Percentiles rank a stretch among this genome's conserved stretches.
Conservation (phyloP, 352 stramenopile species). For the Phytophthora crassamura region DNA sequence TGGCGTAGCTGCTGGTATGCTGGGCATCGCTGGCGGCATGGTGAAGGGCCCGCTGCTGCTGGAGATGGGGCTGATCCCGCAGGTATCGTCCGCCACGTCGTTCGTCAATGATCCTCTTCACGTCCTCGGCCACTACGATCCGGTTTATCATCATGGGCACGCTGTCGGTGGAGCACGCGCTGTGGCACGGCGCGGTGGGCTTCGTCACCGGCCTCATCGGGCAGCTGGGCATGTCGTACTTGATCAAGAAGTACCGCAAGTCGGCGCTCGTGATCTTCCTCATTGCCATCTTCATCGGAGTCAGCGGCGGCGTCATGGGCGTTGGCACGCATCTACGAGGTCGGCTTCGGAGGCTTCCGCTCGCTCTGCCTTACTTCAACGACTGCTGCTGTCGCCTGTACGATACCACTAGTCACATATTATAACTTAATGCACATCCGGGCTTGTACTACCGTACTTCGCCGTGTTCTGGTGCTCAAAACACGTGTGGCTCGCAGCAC, state of each 20-base stretch:
- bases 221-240: slow-evolving; percentile 91
- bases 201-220: slow-evolving; percentile 92
- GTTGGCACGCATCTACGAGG: slow-evolving; percentile 60
- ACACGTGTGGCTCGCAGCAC: neutral
- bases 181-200: slow-evolving; percentile 92
- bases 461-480: neutral
- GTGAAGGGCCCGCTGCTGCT: slow-evolving; percentile 91
- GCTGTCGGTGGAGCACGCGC: slow-evolving; percentile 90
- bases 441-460: slow-evolving; percentile 8
- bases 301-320: slow-evolving; percentile 78
- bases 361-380: slow-evolving; percentile 58
- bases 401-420: slow-evolving; percentile 15
- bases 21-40: slow-evolving; percentile 93
- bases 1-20: slow-evolving; percentile 71
- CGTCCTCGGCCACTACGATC: slow-evolving; percentile 95
- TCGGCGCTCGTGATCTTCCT: slow-evolving; percentile 83
- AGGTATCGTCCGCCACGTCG: slow-evolving; percentile 89
- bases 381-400: slow-evolving; percentile 9
- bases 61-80: slow-evolving; percentile 89
- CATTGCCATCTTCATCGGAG: slow-evolving; percentile 73
- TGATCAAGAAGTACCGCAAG: slow-evolving; percentile 93
- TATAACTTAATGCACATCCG: slow-evolving; percentile 27
- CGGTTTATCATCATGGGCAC: slow-evolving; percentile 95
- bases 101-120: slow-evolving; percentile 95
- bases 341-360: slow-evolving; percentile 79